Evolutionary conservation across 768 basidiomycete genomes (phyloP), one percentile per base, ranked within the genome.

Genomic region (Flagelloscypha sp.): DNA sequence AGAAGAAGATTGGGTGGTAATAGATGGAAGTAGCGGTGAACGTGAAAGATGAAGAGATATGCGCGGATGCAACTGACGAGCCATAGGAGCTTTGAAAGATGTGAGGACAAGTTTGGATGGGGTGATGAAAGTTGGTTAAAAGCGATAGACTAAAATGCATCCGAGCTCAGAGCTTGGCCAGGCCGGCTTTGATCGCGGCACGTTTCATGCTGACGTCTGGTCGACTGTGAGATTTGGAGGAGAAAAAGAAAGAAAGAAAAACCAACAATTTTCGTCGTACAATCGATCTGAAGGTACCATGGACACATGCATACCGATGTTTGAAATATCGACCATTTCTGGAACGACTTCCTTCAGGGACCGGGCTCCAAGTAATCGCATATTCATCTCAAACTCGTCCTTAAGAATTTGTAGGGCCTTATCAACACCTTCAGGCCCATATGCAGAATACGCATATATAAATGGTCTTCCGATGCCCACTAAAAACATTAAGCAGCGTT

Each of bases 381-480:
- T 72, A 59, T 94, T 92, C 94, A 98, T 97, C 65, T 93, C 88
- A 48, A 99, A 89, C 57, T 99, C 94, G 47, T 93, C 88, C 89
- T 97, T 51, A 7, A 41, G 56, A 33, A 94, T 86, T 47, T 85
- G 72, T 35, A 95, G 50, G 1, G 87, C 86, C 44, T 72, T 77
- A 35, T 86, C 80, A 17, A 94, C 83, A 7, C 94, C 94, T 17
- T 87, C 86, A 30, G 72, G 63, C 0, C 94, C 94, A 54, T 95
- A 97, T 0, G 86, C 68, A 6, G 81, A 90, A 62, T 82, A 92
- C 0, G 90, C 81, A 51, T 92, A 94, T 24, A 92, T 47, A 62
- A 92, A 88, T 8, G 88, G 85, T 16, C 92, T 72, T 4, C 89
- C 89, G 15, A 93, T 63, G 12, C 88, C 86, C 20, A 92, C 84